These are phyloP conservation scores for Trifolium pratense DNA, from an alignment of 306 rosid species.

Conservation along the genomic window DNA sequence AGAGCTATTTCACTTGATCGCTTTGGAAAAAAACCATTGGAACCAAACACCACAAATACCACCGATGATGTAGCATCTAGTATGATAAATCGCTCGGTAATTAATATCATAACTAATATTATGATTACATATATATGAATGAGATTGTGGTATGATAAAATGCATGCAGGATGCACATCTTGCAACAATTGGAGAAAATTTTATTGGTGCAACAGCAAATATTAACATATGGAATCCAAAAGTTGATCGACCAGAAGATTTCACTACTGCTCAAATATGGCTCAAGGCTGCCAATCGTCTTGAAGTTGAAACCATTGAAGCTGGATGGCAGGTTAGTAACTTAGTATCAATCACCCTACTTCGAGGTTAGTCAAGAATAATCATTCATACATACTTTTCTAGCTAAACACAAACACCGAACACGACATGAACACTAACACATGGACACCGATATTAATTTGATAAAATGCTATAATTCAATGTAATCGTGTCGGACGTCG, in stretches of 20 bases:
- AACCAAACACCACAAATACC: background rate
- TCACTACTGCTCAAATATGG: conserved; percentile 69
- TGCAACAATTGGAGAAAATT: conserved; percentile 50
- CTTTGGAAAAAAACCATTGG: conserved; percentile 51
- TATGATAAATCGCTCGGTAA: conserved; percentile 53
- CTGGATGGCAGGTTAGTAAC: conserved; percentile 52
- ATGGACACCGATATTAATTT: too few species aligned
- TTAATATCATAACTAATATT: conserved; percentile 11
- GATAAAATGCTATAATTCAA: too few species aligned
- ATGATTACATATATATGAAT: background rate
- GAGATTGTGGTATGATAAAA: background rate
- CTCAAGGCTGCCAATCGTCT: conserved; percentile 45
- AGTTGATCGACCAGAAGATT: conserved; percentile 52
- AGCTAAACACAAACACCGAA: too few species aligned
- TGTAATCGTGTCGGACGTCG: too few species aligned
- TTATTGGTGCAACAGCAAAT: conserved; percentile 63
- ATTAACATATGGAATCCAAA: conserved; percentile 70
- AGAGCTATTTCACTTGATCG: conserved; percentile 49
- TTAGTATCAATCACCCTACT: too few species aligned
- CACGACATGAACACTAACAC: too few species aligned
- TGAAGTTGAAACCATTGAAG: conserved; percentile 64
- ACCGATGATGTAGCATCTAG: background rate
- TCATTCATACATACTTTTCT: too few species aligned
- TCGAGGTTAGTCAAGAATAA: too few species aligned
- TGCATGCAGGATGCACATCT: conserved; percentile 53